A percentile compares a stretch with the other conserved stretches of the same genome.
Evolutionary conservation across 2,329 filamentous ascomycete species (phyloP).

Genomic region (Neobulgaria alba): DNA sequence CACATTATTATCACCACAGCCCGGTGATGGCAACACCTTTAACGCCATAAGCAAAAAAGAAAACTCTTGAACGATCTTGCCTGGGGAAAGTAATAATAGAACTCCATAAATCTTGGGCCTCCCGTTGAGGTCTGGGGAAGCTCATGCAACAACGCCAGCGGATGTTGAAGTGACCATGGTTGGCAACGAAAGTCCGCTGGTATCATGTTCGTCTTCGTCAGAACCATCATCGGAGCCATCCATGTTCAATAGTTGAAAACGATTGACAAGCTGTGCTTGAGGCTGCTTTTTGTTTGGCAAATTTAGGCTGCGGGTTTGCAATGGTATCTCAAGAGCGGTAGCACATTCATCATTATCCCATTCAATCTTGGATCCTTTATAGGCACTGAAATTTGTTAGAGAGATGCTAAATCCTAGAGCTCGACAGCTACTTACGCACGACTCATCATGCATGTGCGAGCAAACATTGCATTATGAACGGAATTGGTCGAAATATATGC

Average conservation of each 20-base stretch:
- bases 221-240: slow-evolving; percentile 33
- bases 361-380: slow-evolving; percentile 62
- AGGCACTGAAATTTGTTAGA: slow-evolving; percentile 39
- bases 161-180: slow-evolving; percentile 8
- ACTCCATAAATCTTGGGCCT: no score
- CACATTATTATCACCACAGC: background rate
- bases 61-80: no score
- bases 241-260: slow-evolving; percentile 51
- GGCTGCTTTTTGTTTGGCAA: slow-evolving; percentile 31
- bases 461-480: slow-evolving; percentile 65
- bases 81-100: no score
- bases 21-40: background rate
- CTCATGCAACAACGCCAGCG: slow-evolving; percentile 5
- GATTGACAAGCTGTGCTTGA: slow-evolving; percentile 41
- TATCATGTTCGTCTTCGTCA: slow-evolving; percentile 17
- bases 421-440: slow-evolving; percentile 10
- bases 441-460: slow-evolving; percentile 70
- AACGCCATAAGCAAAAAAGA: background rate
- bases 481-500: slow-evolving; percentile 70
- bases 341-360: slow-evolving; percentile 69
- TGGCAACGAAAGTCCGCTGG: slow-evolving; percentile 9
- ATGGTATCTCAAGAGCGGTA: slow-evolving; percentile 23
- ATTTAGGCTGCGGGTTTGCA: slow-evolving; percentile 21
- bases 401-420: background rate
- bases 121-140: background rate